Percentiles rank a stretch among this genome's conserved stretches.
These are phyloP conservation scores for Coemansia sp. DNA, from an alignment of 192 early-diverging fungal genomes.

Conservation along the genomic window DNA sequence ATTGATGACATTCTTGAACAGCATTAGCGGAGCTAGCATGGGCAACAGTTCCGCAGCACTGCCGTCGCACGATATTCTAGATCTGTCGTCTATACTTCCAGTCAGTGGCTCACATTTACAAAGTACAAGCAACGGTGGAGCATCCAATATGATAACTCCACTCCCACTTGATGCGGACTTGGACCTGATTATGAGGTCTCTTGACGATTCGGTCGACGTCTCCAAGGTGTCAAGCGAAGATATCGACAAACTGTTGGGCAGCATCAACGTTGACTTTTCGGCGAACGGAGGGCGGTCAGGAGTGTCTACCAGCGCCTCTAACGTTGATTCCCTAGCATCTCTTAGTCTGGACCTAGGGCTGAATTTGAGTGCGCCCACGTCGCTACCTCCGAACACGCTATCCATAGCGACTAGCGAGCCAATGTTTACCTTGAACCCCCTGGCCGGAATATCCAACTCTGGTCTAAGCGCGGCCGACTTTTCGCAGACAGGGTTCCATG, in stretches of 20 bases:
- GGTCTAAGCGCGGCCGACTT: constrained; percentile 9
- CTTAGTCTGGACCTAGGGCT: constrained; percentile 39
- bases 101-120: constrained; percentile 3
- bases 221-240: constrained; percentile 49
- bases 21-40: constrained; percentile 17
- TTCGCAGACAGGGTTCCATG: constrained; percentile 13
- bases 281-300: constrained; percentile 5
- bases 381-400: not conserved
- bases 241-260: constrained; percentile 48
- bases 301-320: not conserved
- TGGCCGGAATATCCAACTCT: constrained; percentile 10
- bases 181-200: constrained; percentile 49
- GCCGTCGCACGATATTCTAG: constrained; percentile 11
- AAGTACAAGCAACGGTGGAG: not conserved
- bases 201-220: constrained; percentile 35
- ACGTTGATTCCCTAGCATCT: constrained; percentile 29
- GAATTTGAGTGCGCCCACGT: constrained; percentile 24
- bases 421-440: constrained; percentile 11
- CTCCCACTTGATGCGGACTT: constrained; percentile 40
- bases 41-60: not conserved
- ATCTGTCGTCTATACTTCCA: constrained; percentile 27
- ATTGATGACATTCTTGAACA: constrained; percentile 13
- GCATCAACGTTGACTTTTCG: constrained; percentile 40
- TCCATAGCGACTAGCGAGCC: not conserved
- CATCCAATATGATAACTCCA: constrained; percentile 13